These are phyloP conservation scores for Umbelopsis isabellina DNA, from an alignment of 192 early-diverging fungal species.

Conservation along the genomic window DNA sequence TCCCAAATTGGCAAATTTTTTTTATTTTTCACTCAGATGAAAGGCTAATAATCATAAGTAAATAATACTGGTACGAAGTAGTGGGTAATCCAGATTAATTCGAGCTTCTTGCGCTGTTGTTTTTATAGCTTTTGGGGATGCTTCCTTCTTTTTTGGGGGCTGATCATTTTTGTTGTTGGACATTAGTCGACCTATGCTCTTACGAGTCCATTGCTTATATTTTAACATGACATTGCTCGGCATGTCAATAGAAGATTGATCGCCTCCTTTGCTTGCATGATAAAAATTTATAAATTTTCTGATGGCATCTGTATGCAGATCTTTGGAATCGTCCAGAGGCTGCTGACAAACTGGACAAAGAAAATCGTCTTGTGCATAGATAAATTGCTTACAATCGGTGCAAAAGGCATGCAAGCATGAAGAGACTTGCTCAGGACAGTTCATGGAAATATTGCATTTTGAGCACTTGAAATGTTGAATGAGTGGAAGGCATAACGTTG, in stretches of 20 bases:
- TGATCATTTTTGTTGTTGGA: background rate
- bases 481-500: background rate
- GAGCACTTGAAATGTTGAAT: background rate
- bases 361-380: background rate
- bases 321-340: background rate
- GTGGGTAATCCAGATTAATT: no score
- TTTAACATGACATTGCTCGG: background rate
- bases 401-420: background rate
- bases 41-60: no score
- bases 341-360: background rate
- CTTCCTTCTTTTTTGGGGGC: background rate
- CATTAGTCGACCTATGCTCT: background rate
- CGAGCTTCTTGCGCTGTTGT: no score
- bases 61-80: no score
- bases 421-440: background rate
- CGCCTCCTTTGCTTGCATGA: background rate
- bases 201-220: background rate
- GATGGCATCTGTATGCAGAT: background rate
- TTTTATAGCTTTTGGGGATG: background rate
- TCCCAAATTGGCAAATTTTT: no score
- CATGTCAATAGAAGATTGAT: no score
- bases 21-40: no score
- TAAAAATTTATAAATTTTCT: slow-evolving; percentile 8
- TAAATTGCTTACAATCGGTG: background rate
- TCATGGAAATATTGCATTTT: background rate